Evolutionary conservation across 257 asterid genomes (phyloP).

Genomic region (Galeopsis tetrahit): DNA sequence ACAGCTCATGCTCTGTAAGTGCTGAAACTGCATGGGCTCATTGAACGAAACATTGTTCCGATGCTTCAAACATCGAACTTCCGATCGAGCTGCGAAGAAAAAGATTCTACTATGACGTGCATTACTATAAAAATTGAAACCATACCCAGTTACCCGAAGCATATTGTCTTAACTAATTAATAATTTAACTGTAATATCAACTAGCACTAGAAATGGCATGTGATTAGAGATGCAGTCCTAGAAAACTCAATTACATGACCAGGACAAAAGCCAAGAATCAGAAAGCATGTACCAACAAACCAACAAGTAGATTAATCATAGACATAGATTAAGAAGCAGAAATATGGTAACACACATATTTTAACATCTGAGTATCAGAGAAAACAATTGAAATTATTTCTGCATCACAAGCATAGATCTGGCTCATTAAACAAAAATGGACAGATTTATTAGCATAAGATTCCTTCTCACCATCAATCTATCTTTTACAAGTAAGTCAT

Average conservation of each 20-base stretch:
- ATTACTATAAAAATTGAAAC: neutral
- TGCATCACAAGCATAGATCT: neutral
- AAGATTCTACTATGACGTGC: slow-evolving; percentile 9
- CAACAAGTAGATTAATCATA: slow-evolving; percentile 5
- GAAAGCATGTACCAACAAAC: neutral
- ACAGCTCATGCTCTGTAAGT: slow-evolving; percentile 31
- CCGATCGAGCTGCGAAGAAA: slow-evolving; percentile 44
- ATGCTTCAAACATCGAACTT: slow-evolving; percentile 34
- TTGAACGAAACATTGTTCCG: slow-evolving; percentile 34
- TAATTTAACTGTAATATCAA: neutral
- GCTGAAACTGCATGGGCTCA: slow-evolving; percentile 46
- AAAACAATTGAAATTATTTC: neutral
- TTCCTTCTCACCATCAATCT: neutral
- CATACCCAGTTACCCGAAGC: neutral
- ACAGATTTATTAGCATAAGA: neutral
- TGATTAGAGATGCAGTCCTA: neutral
- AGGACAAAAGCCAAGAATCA: no score
- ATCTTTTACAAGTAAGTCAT: neutral
- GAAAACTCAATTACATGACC: no score
- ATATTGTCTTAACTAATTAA: neutral
- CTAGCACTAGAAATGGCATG: neutral
- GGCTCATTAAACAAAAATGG: neutral
- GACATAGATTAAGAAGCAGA: neutral
- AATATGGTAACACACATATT: neutral
- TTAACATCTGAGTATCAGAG: neutral